phyloP scores from a whole-genome alignment of 192 early-diverging fungal species.

The Coemansia sp. region DNA sequence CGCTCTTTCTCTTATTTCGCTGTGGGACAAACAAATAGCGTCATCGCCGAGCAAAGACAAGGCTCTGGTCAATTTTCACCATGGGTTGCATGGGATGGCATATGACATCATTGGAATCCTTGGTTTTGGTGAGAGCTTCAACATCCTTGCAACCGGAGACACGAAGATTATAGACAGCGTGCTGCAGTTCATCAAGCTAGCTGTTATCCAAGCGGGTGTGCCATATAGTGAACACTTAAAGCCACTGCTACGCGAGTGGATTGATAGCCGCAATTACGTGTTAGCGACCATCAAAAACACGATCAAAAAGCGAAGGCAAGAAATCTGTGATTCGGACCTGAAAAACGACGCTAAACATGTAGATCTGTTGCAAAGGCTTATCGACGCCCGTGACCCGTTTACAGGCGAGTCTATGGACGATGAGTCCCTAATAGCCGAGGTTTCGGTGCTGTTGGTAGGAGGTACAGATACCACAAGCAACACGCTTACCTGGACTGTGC shows the following conservation, averaged over 20 bases:
- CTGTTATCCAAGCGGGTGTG: conserved; percentile 1
- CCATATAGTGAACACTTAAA: conserved; percentile 5
- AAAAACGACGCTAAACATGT: background rate
- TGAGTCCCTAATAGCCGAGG: conserved; percentile 17
- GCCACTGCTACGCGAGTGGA: conserved; percentile 10
- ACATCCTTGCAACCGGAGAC: conserved; percentile 11
- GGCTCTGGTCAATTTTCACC: too few relatives aligned
- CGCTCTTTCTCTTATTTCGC: conserved; percentile 22
- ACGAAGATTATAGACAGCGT: conserved; percentile 19
- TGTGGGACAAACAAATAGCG: conserved; percentile 22
- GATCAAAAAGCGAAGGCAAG: background rate
- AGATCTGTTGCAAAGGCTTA: conserved; percentile 48
- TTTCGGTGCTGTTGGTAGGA: background rate
- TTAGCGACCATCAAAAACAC: conserved; percentile 8
- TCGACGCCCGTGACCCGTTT: conserved; percentile 42
- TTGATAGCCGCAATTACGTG: conserved; percentile 5
- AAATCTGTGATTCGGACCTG: background rate
- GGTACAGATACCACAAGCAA: conserved; percentile 56
- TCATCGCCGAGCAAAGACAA: background rate
- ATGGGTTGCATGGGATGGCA: too few relatives aligned
- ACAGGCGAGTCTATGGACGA: conserved; percentile 26
- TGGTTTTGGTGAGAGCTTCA: conserved; percentile 40
- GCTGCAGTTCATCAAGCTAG: conserved; percentile 8
- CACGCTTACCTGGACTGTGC: conserved; percentile 39
- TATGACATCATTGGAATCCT: conserved; percentile 45